Base-by-base conservation (phyloP, 2,329 filamentous ascomycete species). In the Botrytis pseudocinerea region DNA sequence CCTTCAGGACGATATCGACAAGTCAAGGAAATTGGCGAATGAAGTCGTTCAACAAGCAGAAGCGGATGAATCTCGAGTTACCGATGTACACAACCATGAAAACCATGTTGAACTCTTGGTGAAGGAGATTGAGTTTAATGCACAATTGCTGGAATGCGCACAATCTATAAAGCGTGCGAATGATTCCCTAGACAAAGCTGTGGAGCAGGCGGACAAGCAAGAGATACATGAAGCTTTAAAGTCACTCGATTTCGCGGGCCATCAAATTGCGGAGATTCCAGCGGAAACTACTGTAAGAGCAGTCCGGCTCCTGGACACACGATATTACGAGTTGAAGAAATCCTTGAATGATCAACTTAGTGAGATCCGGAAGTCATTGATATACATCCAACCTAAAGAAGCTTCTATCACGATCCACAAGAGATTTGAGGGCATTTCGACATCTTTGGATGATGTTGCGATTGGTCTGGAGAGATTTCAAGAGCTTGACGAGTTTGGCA, bases 1-100 rank as follows among this genome's bases (percentile, higher is more conserved):
- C 70, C 88, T 98, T 12, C 93, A 97, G 81, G 88, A 91, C 75
- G 95, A 98, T 80, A 95, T 98, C 76, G 89, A 93, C 78, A 88
- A 89, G 64, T 95, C 94, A 38, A 91, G 93, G 78, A 87, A 89
- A 25, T 90, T 94, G 51, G 94, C 95, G 35, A 91, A 91, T 79
- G 90, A 94, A 73, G 97, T 98, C 73, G 88, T 95, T 8, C 88
- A 90, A 62, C 89, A 94, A 78, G 91, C 94, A 70, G 92, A 95
- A 79, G 88, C 85, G 2, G 88, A 88, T 4, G 84, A 87, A 76
- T 82, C 85, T 2, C 84, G 87, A 54, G n/a, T 74, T 8, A 75
- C 76, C 28, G 74, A 59, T 38, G 42, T 78, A n/a, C 62, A 76
- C 54, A 80, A 85, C 44, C 85, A 89, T 65, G 87, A 87, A 14